Evolutionary conservation across 208 protist species (phyloP), one percentile per base, ranked within the genome.

Genomic region (Angomonas desouzai): DNA sequence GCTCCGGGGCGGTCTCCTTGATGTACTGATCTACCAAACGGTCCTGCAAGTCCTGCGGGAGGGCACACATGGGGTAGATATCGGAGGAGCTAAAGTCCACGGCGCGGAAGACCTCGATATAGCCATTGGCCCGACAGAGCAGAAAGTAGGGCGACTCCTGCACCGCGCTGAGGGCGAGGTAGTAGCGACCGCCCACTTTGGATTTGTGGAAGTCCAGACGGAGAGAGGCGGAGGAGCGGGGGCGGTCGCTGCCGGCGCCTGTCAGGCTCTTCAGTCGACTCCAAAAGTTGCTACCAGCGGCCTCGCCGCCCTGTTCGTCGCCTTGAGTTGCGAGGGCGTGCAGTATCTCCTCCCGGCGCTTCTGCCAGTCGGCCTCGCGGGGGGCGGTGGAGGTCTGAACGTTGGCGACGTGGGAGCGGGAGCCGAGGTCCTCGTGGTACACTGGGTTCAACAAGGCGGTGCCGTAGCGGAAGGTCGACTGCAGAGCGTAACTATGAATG

Each of bases 81-180:
- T 59, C 29, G 10, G 72, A 38, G 23, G 72, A 48, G 23, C 28
- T 23, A 58, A 87, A 33, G 16, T 36, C 43, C 36, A 64, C 48
- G 34, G 56, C 34, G 43, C 83, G 69, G 59, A 88, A 87, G 27
- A 92, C 47, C 66, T 91, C 78, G 10, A 92, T 29, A 64, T 77
- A 70, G 22, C 89, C 89, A 51, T 76, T 84, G 64, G 70, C 83
- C n/a, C 80, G 81, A 3, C 87, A 73, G 33, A 92, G 45, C 23
- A 63, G 68, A n/a, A 92, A 48, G 48, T 72, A 83, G 1, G 70
- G 32, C 20, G 70, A 82, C 28, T 79, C 66, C 65, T 84, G 81
- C 16, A 95, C 82, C n/a, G 85, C 72, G 59, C 68, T 80, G 9
- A 92, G 69, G 6, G 78, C 65, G 0, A 81, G 57, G 55, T 85